Evolutionary conservation across 345 rosid genomes (phyloP), one percentile per base, ranked within the genome.

Genomic region (Clausena lansium): DNA sequence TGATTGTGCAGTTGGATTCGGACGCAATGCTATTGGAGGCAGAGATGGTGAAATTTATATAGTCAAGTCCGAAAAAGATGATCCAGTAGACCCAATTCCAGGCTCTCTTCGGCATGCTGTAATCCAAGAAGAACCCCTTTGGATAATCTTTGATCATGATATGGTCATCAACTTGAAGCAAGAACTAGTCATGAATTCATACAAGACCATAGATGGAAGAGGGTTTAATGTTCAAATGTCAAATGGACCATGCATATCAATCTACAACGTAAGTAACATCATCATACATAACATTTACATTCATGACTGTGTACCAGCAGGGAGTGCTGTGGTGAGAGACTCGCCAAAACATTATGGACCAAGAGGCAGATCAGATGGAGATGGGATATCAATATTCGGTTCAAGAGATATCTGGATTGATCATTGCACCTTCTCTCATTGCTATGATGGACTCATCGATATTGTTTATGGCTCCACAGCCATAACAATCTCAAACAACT

Each of bases 121-220:
- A 15, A 74, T 85, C 77, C 89, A 76, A 73, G 86, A 84, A 13
- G 88, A 86, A 59, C 93, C 95, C 70, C 83, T 88, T 59, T 91
- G 95, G 93, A 90, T 91, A 77, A 84, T 90, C 30, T 91, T 91
- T 66, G 84, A 86, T 39, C 74, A 58, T 13, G 96, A 90, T 78
- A 91, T 90, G 96, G 88, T 86, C 57, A 86, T 90, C 78, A 78
- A 62, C 35, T 86, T 90, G 14, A 82, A 86, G 71, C 84, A 85
- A 74, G 94, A 91, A 70, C 82, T 91, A 0, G 80, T 83, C 28
- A 71, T 91, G 70, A 84, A 81, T 32, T 87, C 92, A 0, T 84
- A 80, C 83, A 91, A 91, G 86, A 91, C 92, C 38, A 88, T 90
- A 1, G 96, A 90, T 59, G 96, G 96, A 17, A 81, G 94, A 78